These are phyloP conservation scores for Fusarium proliferatum DNA, from an alignment of 2,329 filamentous ascomycete species.

Conservation along the genomic window DNA sequence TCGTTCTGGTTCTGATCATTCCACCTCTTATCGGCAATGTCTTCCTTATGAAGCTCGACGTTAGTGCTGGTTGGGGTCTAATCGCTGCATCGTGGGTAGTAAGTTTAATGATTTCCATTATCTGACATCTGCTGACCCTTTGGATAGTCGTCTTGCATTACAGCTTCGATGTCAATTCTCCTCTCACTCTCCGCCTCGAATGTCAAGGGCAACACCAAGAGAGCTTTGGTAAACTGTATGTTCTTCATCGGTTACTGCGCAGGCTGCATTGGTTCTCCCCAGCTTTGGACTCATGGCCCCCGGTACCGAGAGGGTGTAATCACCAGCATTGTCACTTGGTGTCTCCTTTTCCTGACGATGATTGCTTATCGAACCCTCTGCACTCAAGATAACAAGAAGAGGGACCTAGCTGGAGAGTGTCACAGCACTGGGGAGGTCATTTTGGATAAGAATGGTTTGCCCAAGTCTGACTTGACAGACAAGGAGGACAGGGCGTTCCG, in stretches of 20 bases:
- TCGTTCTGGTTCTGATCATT: background rate
- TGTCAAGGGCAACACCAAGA: constrained; percentile 2
- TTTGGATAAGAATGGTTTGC: background rate
- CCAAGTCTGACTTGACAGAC: constrained; percentile 1
- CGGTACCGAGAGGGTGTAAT: background rate
- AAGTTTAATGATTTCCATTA: background rate
- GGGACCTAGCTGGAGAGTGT: background rate
- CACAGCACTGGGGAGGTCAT: background rate
- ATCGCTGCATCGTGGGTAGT: constrained; percentile 1
- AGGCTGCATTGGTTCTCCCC: background rate
- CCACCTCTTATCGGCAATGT: background rate
- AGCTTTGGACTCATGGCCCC: background rate
- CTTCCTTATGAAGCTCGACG: background rate
- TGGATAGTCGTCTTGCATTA: background rate
- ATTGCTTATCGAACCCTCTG: background rate
- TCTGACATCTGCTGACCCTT: background rate
- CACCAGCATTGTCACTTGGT: background rate
- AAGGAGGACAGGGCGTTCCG: background rate
- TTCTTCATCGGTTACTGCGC: constrained; percentile 4
- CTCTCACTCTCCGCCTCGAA: background rate
- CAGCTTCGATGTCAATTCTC: background rate
- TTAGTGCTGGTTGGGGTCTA: background rate
- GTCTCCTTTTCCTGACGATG: background rate
- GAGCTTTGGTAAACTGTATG: background rate
- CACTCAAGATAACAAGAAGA: background rate